Percentiles rank a stretch among this genome's conserved stretches.
phyloP scores from a whole-genome alignment of 768 basidiomycete species.

The Panaeolus cyanescens region DNA sequence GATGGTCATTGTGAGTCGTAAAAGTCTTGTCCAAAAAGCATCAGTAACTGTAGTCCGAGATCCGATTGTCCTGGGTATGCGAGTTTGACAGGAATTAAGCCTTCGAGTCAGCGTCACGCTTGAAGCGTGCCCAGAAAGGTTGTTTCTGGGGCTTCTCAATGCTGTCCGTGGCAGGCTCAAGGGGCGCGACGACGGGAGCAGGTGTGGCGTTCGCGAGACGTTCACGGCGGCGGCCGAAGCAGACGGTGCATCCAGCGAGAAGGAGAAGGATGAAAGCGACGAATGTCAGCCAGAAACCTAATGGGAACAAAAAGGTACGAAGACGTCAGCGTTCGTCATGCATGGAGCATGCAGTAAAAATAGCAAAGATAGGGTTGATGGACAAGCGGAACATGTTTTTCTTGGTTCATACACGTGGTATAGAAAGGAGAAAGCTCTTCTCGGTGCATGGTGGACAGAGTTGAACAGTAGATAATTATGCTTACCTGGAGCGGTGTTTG shows the following conservation, averaged over 20 bases:
- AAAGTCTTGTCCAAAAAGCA: neutral
- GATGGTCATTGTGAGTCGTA: neutral
- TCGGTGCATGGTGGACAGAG: too few relatives aligned
- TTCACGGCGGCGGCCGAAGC: constrained; percentile 63
- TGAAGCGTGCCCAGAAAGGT: constrained; percentile 1
- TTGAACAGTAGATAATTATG: constrained; percentile 1
- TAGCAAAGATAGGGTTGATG: constrained; percentile 5
- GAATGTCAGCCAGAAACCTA: constrained; percentile 80
- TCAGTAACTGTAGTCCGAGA: neutral
- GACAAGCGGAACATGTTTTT: neutral
- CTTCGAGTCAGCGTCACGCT: neutral
- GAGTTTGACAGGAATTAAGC: neutral
- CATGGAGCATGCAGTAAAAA: too few relatives aligned
- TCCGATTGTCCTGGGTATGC: neutral
- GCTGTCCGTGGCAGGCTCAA: constrained; percentile 30
- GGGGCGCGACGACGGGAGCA: neutral
- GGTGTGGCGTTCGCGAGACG: constrained; percentile 45
- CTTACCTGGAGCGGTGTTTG: constrained; percentile 66
- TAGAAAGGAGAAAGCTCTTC: neutral
- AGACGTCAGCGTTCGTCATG: neutral
- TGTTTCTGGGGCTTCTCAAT: neutral
- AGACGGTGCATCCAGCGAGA: constrained; percentile 68
- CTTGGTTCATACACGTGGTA: neutral
- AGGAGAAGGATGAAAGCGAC: constrained; percentile 62
- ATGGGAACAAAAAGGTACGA: neutral